A percentile compares a stretch with the other conserved stretches of the same genome.
phyloP scores from a whole-genome alignment of 352 stramenopile species.

The Globisporangium paroecandrum region DNA sequence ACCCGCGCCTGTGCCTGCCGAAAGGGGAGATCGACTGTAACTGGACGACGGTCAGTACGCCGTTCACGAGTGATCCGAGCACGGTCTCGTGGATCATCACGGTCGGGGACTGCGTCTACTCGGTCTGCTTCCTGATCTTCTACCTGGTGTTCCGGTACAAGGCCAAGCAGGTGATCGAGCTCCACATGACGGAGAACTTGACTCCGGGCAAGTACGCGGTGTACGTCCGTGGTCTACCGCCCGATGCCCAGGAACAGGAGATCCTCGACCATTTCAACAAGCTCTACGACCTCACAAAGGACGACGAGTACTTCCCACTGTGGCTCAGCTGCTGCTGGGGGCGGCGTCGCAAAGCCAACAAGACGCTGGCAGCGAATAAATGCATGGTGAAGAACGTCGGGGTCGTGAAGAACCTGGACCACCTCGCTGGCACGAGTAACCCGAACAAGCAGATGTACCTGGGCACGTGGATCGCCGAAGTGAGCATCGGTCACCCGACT shows the following conservation, averaged over 20 bases:
- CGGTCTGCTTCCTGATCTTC: constrained; percentile 65
- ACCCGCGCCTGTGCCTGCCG: constrained; percentile 42
- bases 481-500: constrained; percentile 75
- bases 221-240: constrained; percentile 66
- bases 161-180: constrained; percentile 48
- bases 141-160: constrained; percentile 48
- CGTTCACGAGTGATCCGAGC: constrained; percentile 52
- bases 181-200: constrained; percentile 70
- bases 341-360: constrained; percentile 40
- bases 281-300: constrained; percentile 66
- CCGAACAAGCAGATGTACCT: constrained; percentile 64
- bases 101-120: constrained; percentile 56
- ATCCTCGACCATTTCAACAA: constrained; percentile 76
- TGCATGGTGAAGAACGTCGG: not conserved
- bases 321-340: constrained; percentile 71
- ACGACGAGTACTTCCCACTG: constrained; percentile 57
- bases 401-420: constrained; percentile 64
- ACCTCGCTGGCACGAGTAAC: constrained; percentile 40
- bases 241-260: constrained; percentile 57
- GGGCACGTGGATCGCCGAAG: constrained; percentile 83
- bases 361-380: constrained; percentile 36
- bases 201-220: constrained; percentile 82
- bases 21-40: constrained; percentile 69
- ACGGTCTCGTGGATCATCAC: constrained; percentile 78
- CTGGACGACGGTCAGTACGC: constrained; percentile 59